Base-by-base conservation (phyloP, 495 filamentous ascomycete genomes). In the Neurospora sublineolata region DNA sequence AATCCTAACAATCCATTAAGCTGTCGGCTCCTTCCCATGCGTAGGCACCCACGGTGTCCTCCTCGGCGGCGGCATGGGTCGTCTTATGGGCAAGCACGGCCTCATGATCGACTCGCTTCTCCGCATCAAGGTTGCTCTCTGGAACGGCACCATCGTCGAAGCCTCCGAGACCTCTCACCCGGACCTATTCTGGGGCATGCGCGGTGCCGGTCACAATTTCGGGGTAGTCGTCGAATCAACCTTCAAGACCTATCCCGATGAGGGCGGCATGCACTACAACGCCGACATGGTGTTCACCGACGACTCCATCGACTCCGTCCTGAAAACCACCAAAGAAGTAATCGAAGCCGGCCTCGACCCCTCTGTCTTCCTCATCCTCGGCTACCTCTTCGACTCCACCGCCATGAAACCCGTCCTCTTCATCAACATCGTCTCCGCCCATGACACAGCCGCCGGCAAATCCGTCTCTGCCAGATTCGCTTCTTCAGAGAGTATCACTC, bases 201-300 rank as follows among this genome's bases (percentile, higher is more conserved):
- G 80, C n/a, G 86, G 86, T 36, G 86, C 85, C 9, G 85, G 86
- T 0, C 82, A 85, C 69, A 87, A 88, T 73, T 87, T 87, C 69
- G 86, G 86, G 20, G 81, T 88, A 68, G 82, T 87, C 16, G 79
- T 77, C 7, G 72, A 70, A 39, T 77, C 79, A 0, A 72, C 46
- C 52, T 68, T 72, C 39, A 58, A 71, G 4, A 38, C 67, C 46
- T 67, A 68, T 10, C 18, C 40, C 23, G 52, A 60, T 12, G 23
- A 60, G 12, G 52, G 52, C 38, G 44, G 75, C 67, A 33, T 52
- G 30, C 20, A 77, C 30, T 67, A 60, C 46, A 74, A 83, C 69
- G 86, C 81, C 80, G 79, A 83, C 23, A 83, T 83, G 58, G 80
- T 80, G 23, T 89, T 85, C 79, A 80, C 75, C 27, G 81, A 80